Base-by-base conservation (phyloP, 2,329 filamentous ascomycete species). In the Remersonia thermophila region DNA sequence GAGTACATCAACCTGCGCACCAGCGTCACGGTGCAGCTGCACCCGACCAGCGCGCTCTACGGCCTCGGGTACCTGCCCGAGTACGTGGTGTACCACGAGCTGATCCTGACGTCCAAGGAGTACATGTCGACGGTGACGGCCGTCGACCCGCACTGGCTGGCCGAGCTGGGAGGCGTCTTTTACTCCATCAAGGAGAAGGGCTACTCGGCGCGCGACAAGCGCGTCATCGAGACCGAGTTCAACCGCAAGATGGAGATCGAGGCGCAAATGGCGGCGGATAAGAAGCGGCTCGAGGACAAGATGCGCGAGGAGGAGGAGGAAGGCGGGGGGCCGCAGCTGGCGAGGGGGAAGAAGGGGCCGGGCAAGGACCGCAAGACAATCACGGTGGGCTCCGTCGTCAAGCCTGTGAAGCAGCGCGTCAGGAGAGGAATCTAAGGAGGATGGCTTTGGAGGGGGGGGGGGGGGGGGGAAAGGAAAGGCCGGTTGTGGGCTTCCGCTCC, bases 181-280 rank as follows among this genome's bases (percentile, higher is more conserved):
- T 98, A 96, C 59, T 91, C 82, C 2, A 73, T 98, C 53, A 95
- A 94, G 62, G 89, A 96, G 61, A 98, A 98, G 60, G 91, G 89
- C 2, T 98, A 93, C 55, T 93, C 83, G 11, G 77, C 80, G 10
- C 71, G 83, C 17, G 83, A 94, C 51, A 89, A 86, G 60, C 73
- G 83, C 36, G 75, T 94, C 32, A 89, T 81, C 1, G 89, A 96
- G 61, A 80, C 78, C 12, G 89, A 95, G 56, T 94, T 94, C 56
- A 95, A 93, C 54, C 70, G 77, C 35, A 86, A 83, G 58, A 86
- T 93, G 71, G 87, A 95, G 59, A 87, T 95, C 44, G 87, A 95
- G 62, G 70, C 81, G 3, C 76, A 93, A 60, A 95, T 95, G 82
- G 85, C 81, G 1, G 78, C 81, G 45, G 87, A 95, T 54, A 84